Base-by-base conservation (phyloP, 208 protist genomes). In the Borovskyia barvae region DNA sequence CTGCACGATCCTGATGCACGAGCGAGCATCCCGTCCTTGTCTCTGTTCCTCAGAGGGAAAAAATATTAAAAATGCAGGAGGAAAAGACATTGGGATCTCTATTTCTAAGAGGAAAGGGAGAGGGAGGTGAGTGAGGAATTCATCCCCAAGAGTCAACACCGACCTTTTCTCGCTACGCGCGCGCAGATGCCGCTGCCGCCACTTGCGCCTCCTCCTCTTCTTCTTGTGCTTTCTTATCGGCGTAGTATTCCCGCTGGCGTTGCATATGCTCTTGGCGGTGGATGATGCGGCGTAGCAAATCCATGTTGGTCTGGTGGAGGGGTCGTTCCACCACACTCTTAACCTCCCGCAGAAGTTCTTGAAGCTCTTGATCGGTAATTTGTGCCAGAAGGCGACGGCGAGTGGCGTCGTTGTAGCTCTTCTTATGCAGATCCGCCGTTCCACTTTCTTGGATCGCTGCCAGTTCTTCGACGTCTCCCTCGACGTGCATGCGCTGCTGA, bases 261-360 rank as follows among this genome's bases (percentile, higher is more conserved):
- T 84, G 79, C 2, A 85, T 59, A 20, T 56, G 39, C 66, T 91
- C 75, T 51, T 91, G 78, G 24, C 72, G 69, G 26, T 68, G 52
- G 11, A 91, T 52, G 37, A 87, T 68, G 47, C 80, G 64, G 12
- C 62, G 76, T 32, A 91, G 68, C 17, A 80, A 59, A 43, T 84
- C 84, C 50, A 91, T 91, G 70, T 91, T 91, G 25, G 77, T 86
- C 47, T 91, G 84, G 53, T 87, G 74, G 17, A 91, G 77, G 20
- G 84, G 84, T 24, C 66, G 45, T 36, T 85, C 53, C 15, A 83
- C 74, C 56, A 91, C 80, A 39, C 39, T 35, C 22, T 78, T 70
- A 7, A 91, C 69, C 57, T 87, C 78, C 7, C 71, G 71, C 49
- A 91, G 59, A 28, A 91, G 68, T 39, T 85, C 77, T 24, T 84